Evolutionary conservation across 208 protist genomes (phyloP), one percentile per base, ranked within the genome.

Genomic region (Trypanosoma scelopori): DNA sequence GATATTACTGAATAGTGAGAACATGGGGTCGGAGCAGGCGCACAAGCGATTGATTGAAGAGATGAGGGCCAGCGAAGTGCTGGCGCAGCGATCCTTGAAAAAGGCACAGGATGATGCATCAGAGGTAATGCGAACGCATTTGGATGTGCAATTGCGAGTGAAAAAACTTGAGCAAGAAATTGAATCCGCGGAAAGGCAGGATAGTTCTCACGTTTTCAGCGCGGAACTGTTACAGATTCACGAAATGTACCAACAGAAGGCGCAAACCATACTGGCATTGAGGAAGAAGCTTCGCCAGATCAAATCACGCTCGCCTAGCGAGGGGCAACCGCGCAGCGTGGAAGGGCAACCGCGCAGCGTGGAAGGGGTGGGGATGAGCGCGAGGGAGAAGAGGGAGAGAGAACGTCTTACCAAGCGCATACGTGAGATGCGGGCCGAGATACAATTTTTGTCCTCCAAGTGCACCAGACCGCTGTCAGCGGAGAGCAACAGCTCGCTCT

Each of bases 71-170:
- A 74, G 83, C 37, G 70, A 79, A 45, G 78, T 83, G 37, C 76
- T 94, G 23, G 82, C 81, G 52, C 69, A 85, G 58, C 82, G 84
- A 15, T 62, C 71, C n/a, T 60, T 88, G 12, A 60, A 86, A 45
- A 77, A 82, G 53, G 72, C 82, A 11, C 59, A 82, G 35, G 78
- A 78, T n/a, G 82, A 91, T 55, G 69, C 74, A 46, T 69, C 74
- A 27, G 78, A 79, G 16, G 77, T 75, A 16, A 63, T 85, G 60
- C 71, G 75, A 7, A 76, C 81, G 73, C 74, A 72, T n/a, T 69
- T 82, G 30, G 76, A 70, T 13, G 63, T 71, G 7, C 50, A 74
- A 47, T 35, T 71, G 63, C 76, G 76, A 13, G 82, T 87, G 28
- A 63, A 81, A 25, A 60, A 63, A 27, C 52, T 87, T 12, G 64